Conservation (phyloP, 2,329 filamentous ascomycete species). For the Hymenoscyphus occultus region DNA sequence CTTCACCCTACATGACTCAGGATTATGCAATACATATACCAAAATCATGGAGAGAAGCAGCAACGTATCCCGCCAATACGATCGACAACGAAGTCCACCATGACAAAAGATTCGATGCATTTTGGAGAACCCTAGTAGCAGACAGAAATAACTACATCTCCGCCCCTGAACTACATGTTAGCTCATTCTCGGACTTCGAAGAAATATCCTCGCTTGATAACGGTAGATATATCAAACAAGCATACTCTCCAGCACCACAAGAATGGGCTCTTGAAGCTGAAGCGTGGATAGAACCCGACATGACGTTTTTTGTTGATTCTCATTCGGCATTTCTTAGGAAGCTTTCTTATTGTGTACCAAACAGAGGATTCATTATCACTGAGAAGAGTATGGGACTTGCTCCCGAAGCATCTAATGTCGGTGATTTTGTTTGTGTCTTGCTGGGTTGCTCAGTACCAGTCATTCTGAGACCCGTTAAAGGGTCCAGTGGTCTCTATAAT, state of each 20-base stretch:
- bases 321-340: too few species aligned
- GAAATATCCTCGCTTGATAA: neutral
- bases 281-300: neutral
- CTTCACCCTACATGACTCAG: neutral
- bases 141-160: slow-evolving; percentile 6
- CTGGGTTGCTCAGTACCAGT: slow-evolving; percentile 12
- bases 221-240: neutral
- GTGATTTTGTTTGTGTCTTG: slow-evolving; percentile 12
- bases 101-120: neutral
- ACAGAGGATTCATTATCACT: neutral
- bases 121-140: slow-evolving; percentile 7
- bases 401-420: neutral
- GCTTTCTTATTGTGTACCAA: too few species aligned
- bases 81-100: neutral
- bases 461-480: slow-evolving; percentile 8
- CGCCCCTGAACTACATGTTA: neutral
- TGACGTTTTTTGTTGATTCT: neutral
- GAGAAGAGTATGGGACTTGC: slow-evolving; percentile 6
- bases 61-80: neutral
- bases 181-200: neutral
- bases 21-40: neutral
- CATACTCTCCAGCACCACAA: neutral
- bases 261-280: neutral
- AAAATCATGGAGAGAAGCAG: slow-evolving; percentile 7
- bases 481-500: neutral